A percentile compares a stretch with the other conserved stretches of the same genome.
Evolutionary conservation across 176 grass and related monocot genomes (phyloP).

Genomic region (Neostapfia colusana): DNA sequence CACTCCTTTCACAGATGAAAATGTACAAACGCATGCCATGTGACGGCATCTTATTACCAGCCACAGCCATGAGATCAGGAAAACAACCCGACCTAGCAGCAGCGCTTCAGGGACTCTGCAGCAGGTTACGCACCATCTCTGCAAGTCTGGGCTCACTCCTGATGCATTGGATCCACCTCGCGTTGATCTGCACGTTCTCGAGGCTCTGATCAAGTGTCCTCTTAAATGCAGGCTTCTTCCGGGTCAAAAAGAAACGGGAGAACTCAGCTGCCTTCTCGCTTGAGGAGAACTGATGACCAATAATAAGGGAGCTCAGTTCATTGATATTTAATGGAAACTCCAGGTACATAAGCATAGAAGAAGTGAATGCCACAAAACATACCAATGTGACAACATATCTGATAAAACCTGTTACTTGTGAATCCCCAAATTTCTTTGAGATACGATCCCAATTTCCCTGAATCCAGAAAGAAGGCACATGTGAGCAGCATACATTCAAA

Average conservation of each 20-base stretch:
- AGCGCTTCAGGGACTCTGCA: conserved; percentile 24
- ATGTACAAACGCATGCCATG: conserved; percentile 14
- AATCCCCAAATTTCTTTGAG: conserved; percentile 46
- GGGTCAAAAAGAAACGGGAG: conserved; percentile 59
- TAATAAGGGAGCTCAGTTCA: conserved; percentile 8
- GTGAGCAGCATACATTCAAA: conserved; percentile 9
- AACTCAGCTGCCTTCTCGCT: conserved; percentile 64
- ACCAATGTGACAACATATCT: conserved; percentile 47
- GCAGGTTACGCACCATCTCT: conserved; percentile 49
- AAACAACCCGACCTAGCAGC: background rate
- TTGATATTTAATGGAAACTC: background rate
- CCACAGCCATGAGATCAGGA: background rate
- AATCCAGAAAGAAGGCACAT: background rate
- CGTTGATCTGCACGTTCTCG: conserved; percentile 55
- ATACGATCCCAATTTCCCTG: conserved; percentile 76
- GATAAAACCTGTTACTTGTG: conserved; percentile 39
- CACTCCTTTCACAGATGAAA: background rate
- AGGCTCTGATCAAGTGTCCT: conserved; percentile 74
- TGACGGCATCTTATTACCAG: conserved; percentile 24
- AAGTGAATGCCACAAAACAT: background rate
- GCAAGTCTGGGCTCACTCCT: conserved; percentile 51
- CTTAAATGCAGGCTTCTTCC: conserved; percentile 49
- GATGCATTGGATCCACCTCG: conserved; percentile 64
- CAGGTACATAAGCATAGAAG: background rate
- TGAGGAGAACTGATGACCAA: conserved; percentile 62